Base-by-base conservation (phyloP, 345 rosid genomes). In the Salix exigua region DNA sequence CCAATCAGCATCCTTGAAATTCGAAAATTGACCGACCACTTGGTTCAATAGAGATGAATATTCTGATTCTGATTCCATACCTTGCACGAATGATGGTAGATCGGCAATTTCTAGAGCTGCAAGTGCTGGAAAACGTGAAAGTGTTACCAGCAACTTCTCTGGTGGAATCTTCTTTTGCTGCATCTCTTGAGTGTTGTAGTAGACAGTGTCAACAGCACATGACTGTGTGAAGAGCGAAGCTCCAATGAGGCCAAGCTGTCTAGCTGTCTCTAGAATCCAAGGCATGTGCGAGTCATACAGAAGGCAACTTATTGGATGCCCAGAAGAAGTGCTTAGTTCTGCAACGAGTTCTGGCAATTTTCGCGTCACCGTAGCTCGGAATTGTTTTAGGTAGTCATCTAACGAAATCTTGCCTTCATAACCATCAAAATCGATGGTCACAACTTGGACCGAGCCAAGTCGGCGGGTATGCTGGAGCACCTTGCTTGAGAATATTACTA, bases 151-250 rank as follows among this genome's bases (percentile, higher is more conserved):
- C 14, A 19, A 30, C 8, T 5, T 4, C 42, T 44, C 51, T 16
- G 48, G 37, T 16, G 77, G 48, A 63, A 64, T 26, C 26, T 74
- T 31, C 38, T 74, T 31, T 0, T 68, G 48, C 31, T 66, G 58
- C 48, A 33, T 33, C 21, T 58, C 38, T 1, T 75, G 55, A 68
- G 31, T 42, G 58, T 13, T 6, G 46, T 28, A 33, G 51, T 53
- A 75, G 19, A 75, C 42, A 7, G 11, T 35, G 8, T 31, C 31
- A 58, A 75, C 44, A 18, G 42, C 51, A 68, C 78, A 68, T 0
- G 60, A 28, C 35, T 55, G 72, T 2, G 73, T 68, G 55, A 68
- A 75, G 26, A 75, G 23, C 12, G 67, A n/a, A 5, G 46, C 78
- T 0, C 26, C 60, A 40, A 11, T 0, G 4, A 75, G 2, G 1